phyloP scores from a whole-genome alignment of 2,329 filamentous ascomycete species.

The Colletotrichum graminicola region DNA sequence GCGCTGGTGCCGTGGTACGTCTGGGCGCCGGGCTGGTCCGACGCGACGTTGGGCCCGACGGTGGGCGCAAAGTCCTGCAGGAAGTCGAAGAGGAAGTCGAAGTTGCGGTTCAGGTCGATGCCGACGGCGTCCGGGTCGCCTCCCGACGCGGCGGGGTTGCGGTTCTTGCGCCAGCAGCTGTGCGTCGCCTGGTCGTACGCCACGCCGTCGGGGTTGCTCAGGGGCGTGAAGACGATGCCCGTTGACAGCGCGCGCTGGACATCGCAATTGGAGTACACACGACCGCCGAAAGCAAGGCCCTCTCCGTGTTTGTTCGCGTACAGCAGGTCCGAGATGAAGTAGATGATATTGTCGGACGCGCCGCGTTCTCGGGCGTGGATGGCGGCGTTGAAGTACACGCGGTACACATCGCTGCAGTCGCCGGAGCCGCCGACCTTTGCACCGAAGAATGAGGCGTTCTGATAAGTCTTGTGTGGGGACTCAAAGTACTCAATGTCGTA shows the following conservation, averaged over 20 bases:
- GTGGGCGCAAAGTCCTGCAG: conserved; percentile 55
- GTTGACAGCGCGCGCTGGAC: conserved; percentile 64
- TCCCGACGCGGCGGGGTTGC: conserved; percentile 56
- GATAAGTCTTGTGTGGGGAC: conserved; percentile 58
- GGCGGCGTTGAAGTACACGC: conserved; percentile 65
- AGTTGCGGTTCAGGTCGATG: conserved; percentile 69
- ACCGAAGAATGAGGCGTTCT: conserved; percentile 55
- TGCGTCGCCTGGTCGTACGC: conserved; percentile 65
- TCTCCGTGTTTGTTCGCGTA: conserved; percentile 62
- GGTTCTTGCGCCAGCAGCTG: conserved; percentile 69
- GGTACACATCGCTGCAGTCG: conserved; percentile 52
- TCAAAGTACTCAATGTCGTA: conserved; percentile 57
- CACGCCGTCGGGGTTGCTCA: conserved; percentile 66
- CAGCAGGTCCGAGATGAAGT: conserved; percentile 69
- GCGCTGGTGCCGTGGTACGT: conserved; percentile 64
- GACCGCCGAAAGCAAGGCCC: conserved; percentile 65
- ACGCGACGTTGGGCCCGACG: conserved; percentile 56
- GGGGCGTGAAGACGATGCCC: conserved; percentile 65
- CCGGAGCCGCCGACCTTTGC: conserved; percentile 56
- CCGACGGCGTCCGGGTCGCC: conserved; percentile 53
- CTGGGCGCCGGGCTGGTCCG: conserved; percentile 58
- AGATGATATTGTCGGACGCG: conserved; percentile 67
- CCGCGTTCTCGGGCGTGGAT: conserved; percentile 71
- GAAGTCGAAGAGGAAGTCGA: conserved; percentile 70
- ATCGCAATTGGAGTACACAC: conserved; percentile 63